Evolutionary conservation across 164 flowering plant genomes (phyloP), one percentile per base, ranked within the genome.

Genomic region (Houttuynia cordata): DNA sequence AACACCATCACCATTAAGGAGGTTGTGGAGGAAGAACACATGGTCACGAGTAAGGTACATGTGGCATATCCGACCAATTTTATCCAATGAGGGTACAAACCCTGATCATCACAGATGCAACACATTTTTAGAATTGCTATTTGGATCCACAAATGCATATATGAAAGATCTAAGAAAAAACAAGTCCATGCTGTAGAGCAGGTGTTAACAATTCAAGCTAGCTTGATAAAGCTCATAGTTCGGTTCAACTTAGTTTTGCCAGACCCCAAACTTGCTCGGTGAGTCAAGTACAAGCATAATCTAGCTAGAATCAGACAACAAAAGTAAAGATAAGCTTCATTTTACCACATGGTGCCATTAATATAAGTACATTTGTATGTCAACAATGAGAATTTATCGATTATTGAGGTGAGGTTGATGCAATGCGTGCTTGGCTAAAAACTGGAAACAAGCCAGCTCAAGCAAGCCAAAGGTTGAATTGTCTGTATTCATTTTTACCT

Each of bases 51-150:
- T 93, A 45, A 93, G 71, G 67, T 81, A 88, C 49, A 92, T 75
- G 66, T 84, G 96, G 72, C 97, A 89, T 8, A 74, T 62, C 59
- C 81, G 78, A 25, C 92, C 97, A 75, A 90, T 76, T 67, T 88
- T 93, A 58, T 90, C 97, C 21, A 93, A 67, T 9, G 97, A 87
- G 7, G 94, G 97, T 0, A 93, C 64, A 72, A 93, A 86, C 60
- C 78, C 78, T 74, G 41, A 14, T 53, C 17, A 49, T 30, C 57
- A 52, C 18, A 39, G 15, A 40, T 21, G 40, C 18, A 23, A 45
- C 3, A 12, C 51, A 39, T 39, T 53, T 30, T 24, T 19, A 24
- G 37, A 30, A 61, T n/a, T n/a, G 19, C 3, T 3, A 49, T 8
- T 59, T 37, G 49, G n/a, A n/a, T n/a, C n/a, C n/a, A n/a, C n/a